A percentile compares a stretch with the other conserved stretches of the same genome.
Evolutionary conservation across 129 eudicot species (phyloP).

Genomic region (Calendula officinalis): DNA sequence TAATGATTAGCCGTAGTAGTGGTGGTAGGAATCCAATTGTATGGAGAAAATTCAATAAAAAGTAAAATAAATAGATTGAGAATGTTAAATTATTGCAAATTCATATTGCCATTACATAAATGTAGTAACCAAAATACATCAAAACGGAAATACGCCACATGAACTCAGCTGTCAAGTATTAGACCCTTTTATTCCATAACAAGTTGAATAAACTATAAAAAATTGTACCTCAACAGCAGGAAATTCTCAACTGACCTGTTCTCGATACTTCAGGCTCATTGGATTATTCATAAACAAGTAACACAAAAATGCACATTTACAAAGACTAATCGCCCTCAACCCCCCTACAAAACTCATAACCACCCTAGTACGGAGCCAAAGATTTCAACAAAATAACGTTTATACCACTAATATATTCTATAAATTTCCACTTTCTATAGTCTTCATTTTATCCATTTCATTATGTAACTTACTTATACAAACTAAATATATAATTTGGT

Average conservation of each 20-base stretch:
- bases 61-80: too few relatives aligned
- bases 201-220: conserved; percentile 2
- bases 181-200: neutral
- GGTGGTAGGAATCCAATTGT: too few relatives aligned
- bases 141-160: neutral
- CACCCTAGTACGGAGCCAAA: conserved; percentile 18
- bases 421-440: conserved; percentile 27
- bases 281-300: too few relatives aligned
- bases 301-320: conserved; percentile 19
- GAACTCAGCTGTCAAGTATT: neutral
- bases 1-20: too few relatives aligned
- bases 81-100: too few relatives aligned
- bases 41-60: too few relatives aligned
- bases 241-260: conserved; percentile 10
- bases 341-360: conserved; percentile 35
- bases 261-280: neutral
- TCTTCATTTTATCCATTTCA: conserved; percentile 19
- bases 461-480: conserved; percentile 9
- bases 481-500: conserved; percentile 27
- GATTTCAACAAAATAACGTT: conserved; percentile 10
- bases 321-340: conserved; percentile 8
- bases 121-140: neutral
- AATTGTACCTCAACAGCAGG: conserved; percentile 21
- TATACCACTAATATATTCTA: conserved; percentile 26
- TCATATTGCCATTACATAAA: too few relatives aligned